Percentiles rank a stretch among this genome's conserved stretches.
Evolutionary conservation across 495 filamentous ascomycete genomes (phyloP).

Genomic region (Talaromyces trachyspermus): DNA sequence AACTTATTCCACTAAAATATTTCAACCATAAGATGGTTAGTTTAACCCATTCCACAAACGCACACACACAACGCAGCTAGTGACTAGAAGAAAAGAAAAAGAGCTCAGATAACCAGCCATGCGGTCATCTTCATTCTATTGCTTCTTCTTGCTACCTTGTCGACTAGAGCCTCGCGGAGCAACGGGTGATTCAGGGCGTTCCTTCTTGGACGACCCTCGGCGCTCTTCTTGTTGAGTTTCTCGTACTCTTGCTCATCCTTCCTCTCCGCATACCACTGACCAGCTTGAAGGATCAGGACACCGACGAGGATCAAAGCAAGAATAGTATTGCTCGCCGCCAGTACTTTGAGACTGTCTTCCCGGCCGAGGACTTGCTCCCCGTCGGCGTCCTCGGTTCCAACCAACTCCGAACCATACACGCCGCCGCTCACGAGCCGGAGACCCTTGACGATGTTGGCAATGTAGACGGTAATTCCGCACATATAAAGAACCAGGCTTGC

Average conservation of each 20-base stretch:
- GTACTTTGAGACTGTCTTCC: constrained; percentile 81
- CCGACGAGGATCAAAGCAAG: constrained; percentile 84
- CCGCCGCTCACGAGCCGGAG: constrained; percentile 64
- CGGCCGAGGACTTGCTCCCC: constrained; percentile 49
- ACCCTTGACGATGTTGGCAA: constrained; percentile 92
- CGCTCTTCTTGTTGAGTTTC: constrained; percentile 47
- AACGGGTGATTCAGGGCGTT: constrained; percentile 12
- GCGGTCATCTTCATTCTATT: too few species aligned
- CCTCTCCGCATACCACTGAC: constrained; percentile 96
- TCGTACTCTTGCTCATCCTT: constrained; percentile 80
- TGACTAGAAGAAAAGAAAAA: neutral
- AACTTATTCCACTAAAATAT: too few species aligned
- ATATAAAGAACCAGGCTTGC: constrained; percentile 85
- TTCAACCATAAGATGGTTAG: too few species aligned
- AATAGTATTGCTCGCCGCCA: constrained; percentile 95
- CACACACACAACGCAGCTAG: neutral
- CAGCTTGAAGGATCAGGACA: constrained; percentile 87
- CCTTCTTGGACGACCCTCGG: constrained; percentile 24
- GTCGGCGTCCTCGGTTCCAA: constrained; percentile 15
- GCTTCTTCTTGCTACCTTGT: constrained; percentile 6
- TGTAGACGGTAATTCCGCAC: constrained; percentile 83
- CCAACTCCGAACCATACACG: constrained; percentile 41
- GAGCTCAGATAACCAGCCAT: neutral
- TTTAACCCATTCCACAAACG: neutral
- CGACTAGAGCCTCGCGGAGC: constrained; percentile 5